Conservation (phyloP, 371 early-diverging fungal genomes). For the Furculomyces boomerangus region DNA sequence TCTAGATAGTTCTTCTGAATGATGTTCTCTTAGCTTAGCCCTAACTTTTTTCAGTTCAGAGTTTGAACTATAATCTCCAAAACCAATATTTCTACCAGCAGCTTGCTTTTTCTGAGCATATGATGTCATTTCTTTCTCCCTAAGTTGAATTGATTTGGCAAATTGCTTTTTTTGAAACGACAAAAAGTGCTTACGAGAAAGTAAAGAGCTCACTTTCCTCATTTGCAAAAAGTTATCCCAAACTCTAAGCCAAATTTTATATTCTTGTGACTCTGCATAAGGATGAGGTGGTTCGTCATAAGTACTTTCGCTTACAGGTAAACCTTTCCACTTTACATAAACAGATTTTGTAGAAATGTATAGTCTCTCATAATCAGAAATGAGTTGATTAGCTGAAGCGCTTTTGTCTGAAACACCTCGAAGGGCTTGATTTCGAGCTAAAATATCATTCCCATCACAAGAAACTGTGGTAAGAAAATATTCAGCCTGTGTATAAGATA, state of each 20-base stretch:
- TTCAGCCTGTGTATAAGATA: background rate
- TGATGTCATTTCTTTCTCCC: background rate
- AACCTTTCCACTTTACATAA: conserved; percentile 2
- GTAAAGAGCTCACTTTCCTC: background rate
- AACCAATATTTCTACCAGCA: background rate
- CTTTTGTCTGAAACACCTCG: conserved; percentile 1
- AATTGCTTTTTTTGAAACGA: background rate
- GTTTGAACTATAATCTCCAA: background rate
- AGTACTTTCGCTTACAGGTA: background rate
- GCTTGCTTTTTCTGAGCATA: background rate
- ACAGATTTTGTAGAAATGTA: conserved; percentile 1
- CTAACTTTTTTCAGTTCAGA: background rate
- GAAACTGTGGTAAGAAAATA: background rate
- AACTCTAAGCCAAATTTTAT: background rate
- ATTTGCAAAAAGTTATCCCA: background rate
- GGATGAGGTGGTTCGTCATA: conserved; percentile 2
- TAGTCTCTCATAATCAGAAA: background rate
- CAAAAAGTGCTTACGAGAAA: background rate
- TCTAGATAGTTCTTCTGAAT: background rate
- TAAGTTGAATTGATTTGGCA: background rate
- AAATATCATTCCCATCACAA: background rate
- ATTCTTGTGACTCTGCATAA: background rate
- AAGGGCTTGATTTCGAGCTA: background rate
- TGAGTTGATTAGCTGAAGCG: background rate
- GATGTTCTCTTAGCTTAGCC: background rate